A percentile compares a stretch with the other conserved stretches of the same genome.
These are phyloP conservation scores for Podila clonocystis DNA, from an alignment of 192 early-diverging fungal genomes.

Conservation along the genomic window DNA sequence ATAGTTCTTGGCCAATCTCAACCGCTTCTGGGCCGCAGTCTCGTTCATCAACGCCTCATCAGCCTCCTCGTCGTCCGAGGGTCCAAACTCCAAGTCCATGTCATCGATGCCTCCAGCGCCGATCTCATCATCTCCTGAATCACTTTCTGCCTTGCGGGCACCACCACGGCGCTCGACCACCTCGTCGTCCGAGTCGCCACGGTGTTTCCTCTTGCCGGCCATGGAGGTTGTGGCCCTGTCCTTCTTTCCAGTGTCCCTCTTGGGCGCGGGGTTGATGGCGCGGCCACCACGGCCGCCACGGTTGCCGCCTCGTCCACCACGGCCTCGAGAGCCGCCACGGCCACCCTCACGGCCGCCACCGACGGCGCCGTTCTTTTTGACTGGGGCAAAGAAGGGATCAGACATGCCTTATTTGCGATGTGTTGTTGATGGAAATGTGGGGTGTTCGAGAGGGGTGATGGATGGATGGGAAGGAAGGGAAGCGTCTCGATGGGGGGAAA, in stretches of 20 bases:
- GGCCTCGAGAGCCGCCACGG: slow-evolving; percentile 7
- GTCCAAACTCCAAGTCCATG: slow-evolving; percentile 59
- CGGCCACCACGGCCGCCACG: slow-evolving; percentile 11
- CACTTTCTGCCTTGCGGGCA: slow-evolving; percentile 42
- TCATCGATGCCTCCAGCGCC: slow-evolving; percentile 67
- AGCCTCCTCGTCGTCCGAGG: slow-evolving; percentile 63
- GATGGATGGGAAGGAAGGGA: background rate
- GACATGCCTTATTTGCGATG: slow-evolving; percentile 19
- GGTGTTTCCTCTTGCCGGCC: slow-evolving; percentile 44
- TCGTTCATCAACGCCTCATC: slow-evolving; percentile 77
- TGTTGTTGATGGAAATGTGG: background rate
- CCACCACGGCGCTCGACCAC: background rate
- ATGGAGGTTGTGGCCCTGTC: slow-evolving; percentile 33
- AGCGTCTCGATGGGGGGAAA: background rate
- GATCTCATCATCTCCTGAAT: slow-evolving; percentile 58
- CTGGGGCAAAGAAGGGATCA: slow-evolving; percentile 48
- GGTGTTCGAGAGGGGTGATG: background rate
- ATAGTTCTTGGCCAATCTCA: slow-evolving; percentile 94
- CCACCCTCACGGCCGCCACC: slow-evolving; percentile 12
- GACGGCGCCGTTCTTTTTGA: slow-evolving; percentile 31
- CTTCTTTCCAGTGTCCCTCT: slow-evolving; percentile 45
- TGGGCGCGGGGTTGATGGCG: slow-evolving; percentile 40
- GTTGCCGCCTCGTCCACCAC: background rate
- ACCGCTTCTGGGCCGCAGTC: slow-evolving; percentile 91
- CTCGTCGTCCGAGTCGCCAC: slow-evolving; percentile 34